A percentile compares a stretch with the other conserved stretches of the same genome.
phyloP scores from a whole-genome alignment of 768 basidiomycete species.

The Psilocybe subaeruginosa region DNA sequence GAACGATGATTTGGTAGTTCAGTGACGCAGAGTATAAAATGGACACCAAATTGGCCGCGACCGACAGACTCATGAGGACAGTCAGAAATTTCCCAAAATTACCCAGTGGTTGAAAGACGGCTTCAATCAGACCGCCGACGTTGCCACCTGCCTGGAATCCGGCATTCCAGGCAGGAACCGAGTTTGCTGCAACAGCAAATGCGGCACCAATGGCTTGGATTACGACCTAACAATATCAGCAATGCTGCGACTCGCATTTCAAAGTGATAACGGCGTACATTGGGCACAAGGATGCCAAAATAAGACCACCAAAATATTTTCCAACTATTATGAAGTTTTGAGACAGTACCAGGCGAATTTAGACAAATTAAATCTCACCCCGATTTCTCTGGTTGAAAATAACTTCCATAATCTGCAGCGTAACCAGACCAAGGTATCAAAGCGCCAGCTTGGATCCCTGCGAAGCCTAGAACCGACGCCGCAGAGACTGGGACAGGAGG shows the following conservation, averaged over 20 bases:
- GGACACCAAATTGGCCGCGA: slow-evolving; percentile 78
- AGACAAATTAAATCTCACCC: slow-evolving; percentile 1
- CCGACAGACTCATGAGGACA: slow-evolving; percentile 77
- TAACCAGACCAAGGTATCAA: slow-evolving; percentile 62
- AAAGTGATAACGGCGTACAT: slow-evolving; percentile 27
- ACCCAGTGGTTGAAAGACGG: slow-evolving; percentile 70
- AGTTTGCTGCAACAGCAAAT: slow-evolving; percentile 55
- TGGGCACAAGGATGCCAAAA: slow-evolving; percentile 67
- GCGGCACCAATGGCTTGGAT: slow-evolving; percentile 58
- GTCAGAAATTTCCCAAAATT: slow-evolving; percentile 79
- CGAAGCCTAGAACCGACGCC: slow-evolving; percentile 59
- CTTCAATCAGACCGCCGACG: slow-evolving; percentile 73
- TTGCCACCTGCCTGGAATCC: slow-evolving; percentile 53
- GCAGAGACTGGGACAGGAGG: slow-evolving; percentile 55
- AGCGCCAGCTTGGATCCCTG: slow-evolving; percentile 69
- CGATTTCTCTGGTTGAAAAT: slow-evolving; percentile 37
- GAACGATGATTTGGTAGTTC: slow-evolving; percentile 69
- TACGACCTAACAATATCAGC: slow-evolving; percentile 36
- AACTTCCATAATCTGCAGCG: slow-evolving; percentile 74
- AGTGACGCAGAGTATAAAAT: slow-evolving; percentile 81
- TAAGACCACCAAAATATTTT: slow-evolving; percentile 73
- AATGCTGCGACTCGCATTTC: background rate
- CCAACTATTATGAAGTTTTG: slow-evolving; percentile 37
- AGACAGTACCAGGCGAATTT: background rate
- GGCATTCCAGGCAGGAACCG: slow-evolving; percentile 58